Evolutionary conservation across 208 protist species (phyloP).

Genomic region (Leishmania amazonensis): DNA sequence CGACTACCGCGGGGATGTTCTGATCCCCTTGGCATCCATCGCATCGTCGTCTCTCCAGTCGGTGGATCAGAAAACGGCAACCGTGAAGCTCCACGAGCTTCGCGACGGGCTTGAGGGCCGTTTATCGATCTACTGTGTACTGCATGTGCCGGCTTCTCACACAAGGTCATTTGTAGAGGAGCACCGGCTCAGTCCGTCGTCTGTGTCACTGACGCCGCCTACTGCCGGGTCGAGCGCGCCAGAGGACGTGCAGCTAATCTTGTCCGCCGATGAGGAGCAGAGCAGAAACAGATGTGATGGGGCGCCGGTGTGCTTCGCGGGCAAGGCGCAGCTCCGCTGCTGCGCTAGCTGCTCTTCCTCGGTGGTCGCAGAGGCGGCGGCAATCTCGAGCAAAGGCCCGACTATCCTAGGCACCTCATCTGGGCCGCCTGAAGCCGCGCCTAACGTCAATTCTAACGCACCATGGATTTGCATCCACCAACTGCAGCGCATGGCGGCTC

Average conservation of each 20-base stretch:
- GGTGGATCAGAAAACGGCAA: neutral
- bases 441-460: neutral
- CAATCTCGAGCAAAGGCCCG: neutral
- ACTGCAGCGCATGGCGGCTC: slow-evolving; percentile 22
- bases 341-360: slow-evolving; percentile 16
- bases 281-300: neutral
- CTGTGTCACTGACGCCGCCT: neutral
- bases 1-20: slow-evolving; percentile 35
- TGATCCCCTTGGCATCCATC: slow-evolving; percentile 20
- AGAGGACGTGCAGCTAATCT: neutral
- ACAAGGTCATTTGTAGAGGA: slow-evolving; percentile 10
- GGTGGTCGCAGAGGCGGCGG: neutral
- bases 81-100: slow-evolving; percentile 20
- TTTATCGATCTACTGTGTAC: slow-evolving; percentile 46
- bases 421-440: neutral
- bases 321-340: neutral
- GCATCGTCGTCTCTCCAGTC: neutral
- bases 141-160: slow-evolving; percentile 28
- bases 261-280: neutral
- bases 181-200: slow-evolving; percentile 5
- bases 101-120: slow-evolving; percentile 35
- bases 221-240: neutral
- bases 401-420: neutral
- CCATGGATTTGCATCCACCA: slow-evolving; percentile 29
- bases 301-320: neutral